phyloP scores from a whole-genome alignment of 1,139 yeast species.

The Geotrichum klebahnii region DNA sequence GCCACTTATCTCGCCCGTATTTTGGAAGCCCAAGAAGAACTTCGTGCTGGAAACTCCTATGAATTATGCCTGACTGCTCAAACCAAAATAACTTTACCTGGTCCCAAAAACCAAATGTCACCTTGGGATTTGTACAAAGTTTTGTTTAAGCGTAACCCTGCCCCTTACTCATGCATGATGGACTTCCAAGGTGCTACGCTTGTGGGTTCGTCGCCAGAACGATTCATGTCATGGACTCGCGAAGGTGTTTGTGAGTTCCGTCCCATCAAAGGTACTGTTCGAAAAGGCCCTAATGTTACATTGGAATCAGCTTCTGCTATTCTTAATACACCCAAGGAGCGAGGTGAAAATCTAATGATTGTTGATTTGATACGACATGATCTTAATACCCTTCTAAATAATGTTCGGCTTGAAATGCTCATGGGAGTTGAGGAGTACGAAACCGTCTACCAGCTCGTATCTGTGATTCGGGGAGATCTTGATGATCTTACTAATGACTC shows the following conservation, averaged over 20 bases:
- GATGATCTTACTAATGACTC: constrained; percentile 20
- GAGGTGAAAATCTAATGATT: constrained; percentile 95
- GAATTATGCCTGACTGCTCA: constrained; percentile 87
- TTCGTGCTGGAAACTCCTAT: constrained; percentile 84
- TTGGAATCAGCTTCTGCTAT: constrained; percentile 58
- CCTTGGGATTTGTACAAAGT: constrained; percentile 82
- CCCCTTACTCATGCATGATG: constrained; percentile 85
- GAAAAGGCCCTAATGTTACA: constrained; percentile 47
- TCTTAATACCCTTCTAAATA: constrained; percentile 61
- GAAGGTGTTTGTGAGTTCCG: constrained; percentile 63
- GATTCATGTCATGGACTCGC: constrained; percentile 73
- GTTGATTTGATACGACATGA: constrained; percentile 94
- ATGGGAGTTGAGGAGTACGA: constrained; percentile 92
- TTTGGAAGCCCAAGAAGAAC: constrained; percentile 58
- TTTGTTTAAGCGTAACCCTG: constrained; percentile 71
- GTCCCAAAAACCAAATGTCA: constrained; percentile 26
- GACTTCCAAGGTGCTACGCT: constrained; percentile 61
- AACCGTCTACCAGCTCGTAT: constrained; percentile 86
- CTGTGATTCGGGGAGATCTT: constrained; percentile 72
- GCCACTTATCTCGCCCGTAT: constrained; percentile 55
- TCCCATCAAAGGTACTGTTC: constrained; percentile 95
- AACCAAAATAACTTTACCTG: constrained; percentile 51
- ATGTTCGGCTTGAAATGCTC: constrained; percentile 68
- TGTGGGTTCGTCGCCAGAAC: constrained; percentile 89
- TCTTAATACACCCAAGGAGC: constrained; percentile 81